Evolutionary conservation across 208 protist species (phyloP).

Genomic region (Acanthamoeba polyphaga): DNA sequence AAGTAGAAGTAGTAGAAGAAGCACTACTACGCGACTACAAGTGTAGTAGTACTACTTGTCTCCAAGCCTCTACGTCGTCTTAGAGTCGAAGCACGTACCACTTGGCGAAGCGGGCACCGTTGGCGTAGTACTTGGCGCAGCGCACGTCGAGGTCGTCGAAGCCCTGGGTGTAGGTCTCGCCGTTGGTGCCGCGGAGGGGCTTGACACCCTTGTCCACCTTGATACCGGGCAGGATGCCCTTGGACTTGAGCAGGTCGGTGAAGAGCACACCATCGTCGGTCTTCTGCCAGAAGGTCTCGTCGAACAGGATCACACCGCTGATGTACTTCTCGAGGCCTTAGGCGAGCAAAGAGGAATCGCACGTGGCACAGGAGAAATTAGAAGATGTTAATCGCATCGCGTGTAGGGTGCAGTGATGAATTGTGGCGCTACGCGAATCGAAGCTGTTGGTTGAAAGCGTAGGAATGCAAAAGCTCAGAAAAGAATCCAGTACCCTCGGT

Average conservation of each 20-base stretch:
- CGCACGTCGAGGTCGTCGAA: slow-evolving; percentile 95
- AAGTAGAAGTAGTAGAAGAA: no score
- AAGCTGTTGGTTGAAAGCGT: neutral
- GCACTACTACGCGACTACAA: no score
- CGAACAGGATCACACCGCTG: slow-evolving; percentile 97
- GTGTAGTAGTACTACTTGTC: no score
- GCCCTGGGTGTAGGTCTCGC: slow-evolving; percentile 96
- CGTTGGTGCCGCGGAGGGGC: slow-evolving; percentile 92
- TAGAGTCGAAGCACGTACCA: slow-evolving; percentile 89
- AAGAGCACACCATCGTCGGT: slow-evolving; percentile 93
- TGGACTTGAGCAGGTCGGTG: slow-evolving; percentile 90
- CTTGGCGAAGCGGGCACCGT: slow-evolving; percentile 98
- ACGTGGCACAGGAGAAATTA: neutral
- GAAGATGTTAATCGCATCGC: neutral
- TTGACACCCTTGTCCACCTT: slow-evolving; percentile 95
- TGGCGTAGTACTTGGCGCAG: slow-evolving; percentile 95
- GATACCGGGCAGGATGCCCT: slow-evolving; percentile 95
- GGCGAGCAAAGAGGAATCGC: neutral
- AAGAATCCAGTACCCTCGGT: slow-evolving; percentile 66
- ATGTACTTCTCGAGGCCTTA: slow-evolving; percentile 94
- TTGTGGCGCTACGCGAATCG: neutral
- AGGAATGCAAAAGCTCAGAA: neutral
- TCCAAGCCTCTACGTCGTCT: neutral
- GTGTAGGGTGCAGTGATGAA: no score
- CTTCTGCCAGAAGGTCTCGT: slow-evolving; percentile 97